Evolutionary conservation across 805 yeast species (phyloP), one percentile per base, ranked within the genome.

Genomic region (Lipomyces sp.): DNA sequence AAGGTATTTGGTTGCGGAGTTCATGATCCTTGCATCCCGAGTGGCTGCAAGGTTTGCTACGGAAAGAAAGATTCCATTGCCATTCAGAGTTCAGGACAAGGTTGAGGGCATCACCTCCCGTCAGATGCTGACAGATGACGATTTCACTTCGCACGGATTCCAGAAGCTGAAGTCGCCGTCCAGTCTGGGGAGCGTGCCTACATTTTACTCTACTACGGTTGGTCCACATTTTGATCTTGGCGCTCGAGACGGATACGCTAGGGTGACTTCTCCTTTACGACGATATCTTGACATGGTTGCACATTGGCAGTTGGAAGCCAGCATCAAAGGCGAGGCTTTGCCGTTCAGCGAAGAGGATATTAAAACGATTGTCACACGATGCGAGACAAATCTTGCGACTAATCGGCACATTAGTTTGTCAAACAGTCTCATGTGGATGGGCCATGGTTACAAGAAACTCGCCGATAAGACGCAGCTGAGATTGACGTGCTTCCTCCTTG

Each of bases 211-310:
- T 7, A 48, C 58, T 7, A 35, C 57, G 3, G 54, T 60, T 3
- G 64, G 62, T 4, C 58, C 67, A 10, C 24, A 62, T 18, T 29
- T 35, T 42, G 96, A 93, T 2, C 77, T 90, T 7, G 75, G 72
- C 10, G 37, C 58, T 29, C 37, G 30, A 8, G 69, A 77, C 0
- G 75, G 79, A 4, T 92, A 93, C 73, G 81, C 89, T 4, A 89
- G 91, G 24, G 88, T 90, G 7, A 93, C 98, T 0, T 92, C 98
- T 0, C 98, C 99, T 1, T 80, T 95, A 69, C 82, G 98, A 75
- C 81, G 98, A 70, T 89, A 85, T 71, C 87, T 89, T 5, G 98
- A 94, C 75, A 77, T 92, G 67, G 76, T 92, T 7, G 88, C 88
- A 73, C 98, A 93, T 73, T 85, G 93, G 85, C 94, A 90, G 72